Conservation (phyloP, 163 green algal genomes). For the Coccomyxa subellipsoidea region DNA sequence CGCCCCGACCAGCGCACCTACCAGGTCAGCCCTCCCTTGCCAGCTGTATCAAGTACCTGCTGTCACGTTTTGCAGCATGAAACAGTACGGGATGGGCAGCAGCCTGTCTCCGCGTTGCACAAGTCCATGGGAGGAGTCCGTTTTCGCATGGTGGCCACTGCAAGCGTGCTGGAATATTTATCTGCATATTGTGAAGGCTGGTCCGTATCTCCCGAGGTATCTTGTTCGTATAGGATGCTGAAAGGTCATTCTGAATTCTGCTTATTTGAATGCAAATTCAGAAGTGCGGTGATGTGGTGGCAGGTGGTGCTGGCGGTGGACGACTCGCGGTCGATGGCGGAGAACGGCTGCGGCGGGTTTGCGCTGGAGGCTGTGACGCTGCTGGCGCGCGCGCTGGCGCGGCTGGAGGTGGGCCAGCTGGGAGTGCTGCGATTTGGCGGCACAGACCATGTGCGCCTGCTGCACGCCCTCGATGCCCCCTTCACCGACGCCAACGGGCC, state of each 20-base stretch:
- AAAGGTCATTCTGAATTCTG: no score
- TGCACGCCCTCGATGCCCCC: slow-evolving; percentile 81
- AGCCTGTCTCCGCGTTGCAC: no score
- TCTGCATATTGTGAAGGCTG: no score
- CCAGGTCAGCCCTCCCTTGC: slow-evolving; percentile 55
- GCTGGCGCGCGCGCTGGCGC: slow-evolving; percentile 81
- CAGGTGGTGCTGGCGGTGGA: slow-evolving; percentile 89
- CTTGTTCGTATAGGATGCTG: not conserved
- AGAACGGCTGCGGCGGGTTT: slow-evolving; percentile 81
- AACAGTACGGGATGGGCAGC: no score
- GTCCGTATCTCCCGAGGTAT: no score
- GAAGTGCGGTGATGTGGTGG: not conserved
- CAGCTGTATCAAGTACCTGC: no score
- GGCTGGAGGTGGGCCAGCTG: slow-evolving; percentile 89
- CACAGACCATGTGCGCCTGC: slow-evolving; percentile 49
- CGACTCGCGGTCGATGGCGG: slow-evolving; percentile 90
- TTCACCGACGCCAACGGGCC: slow-evolving; percentile 83
- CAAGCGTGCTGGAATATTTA: no score
- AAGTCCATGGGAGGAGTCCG: no score
- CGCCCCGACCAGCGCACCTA: slow-evolving; percentile 94
- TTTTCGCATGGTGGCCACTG: no score
- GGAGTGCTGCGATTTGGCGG: slow-evolving; percentile 91
- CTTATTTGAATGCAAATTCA: no score
- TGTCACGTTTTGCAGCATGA: no score
- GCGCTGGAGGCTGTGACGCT: slow-evolving; percentile 88